Conservation (phyloP, 2,329 filamentous ascomycete species). For the Ophidiomyces ophidiicola region DNA sequence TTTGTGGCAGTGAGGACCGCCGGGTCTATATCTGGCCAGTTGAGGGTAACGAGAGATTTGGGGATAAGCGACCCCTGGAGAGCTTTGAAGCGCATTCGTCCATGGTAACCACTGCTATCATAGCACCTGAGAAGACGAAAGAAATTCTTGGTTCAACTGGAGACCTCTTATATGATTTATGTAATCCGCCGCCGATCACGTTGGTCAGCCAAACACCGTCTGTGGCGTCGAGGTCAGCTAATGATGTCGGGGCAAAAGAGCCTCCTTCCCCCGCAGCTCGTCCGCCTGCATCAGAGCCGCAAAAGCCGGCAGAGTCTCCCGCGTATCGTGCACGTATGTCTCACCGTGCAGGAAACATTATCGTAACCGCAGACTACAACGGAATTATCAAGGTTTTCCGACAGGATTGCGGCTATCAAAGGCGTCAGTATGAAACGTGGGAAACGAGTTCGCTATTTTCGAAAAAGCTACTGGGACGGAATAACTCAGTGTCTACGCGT, state of each 20-base stretch:
- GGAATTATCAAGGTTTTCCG: constrained; percentile 89
- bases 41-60: constrained; percentile 49
- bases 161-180: constrained; percentile 90
- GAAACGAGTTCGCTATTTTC: constrained; percentile 68
- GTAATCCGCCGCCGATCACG: constrained; percentile 84
- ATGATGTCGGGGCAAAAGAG: constrained; percentile 27
- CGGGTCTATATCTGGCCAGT: constrained; percentile 83
- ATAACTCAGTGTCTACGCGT: constrained; percentile 47
- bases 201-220: constrained; percentile 63
- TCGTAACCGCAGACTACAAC: constrained; percentile 78
- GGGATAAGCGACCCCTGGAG: constrained; percentile 72
- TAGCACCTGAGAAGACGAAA: constrained; percentile 68
- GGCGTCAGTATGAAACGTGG: constrained; percentile 64
- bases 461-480: constrained; percentile 46
- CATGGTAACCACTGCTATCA: constrained; percentile 77
- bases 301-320: constrained; percentile 54
- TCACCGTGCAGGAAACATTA: constrained; percentile 75
- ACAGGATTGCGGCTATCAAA: constrained; percentile 78
- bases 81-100: constrained; percentile 82
- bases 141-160: constrained; percentile 67
- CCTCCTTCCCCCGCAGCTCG: constrained; percentile 11
- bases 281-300: constrained; percentile 26
- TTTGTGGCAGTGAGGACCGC: constrained; percentile 85
- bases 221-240: constrained; percentile 39
- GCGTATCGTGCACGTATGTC: constrained; percentile 63